A percentile compares a stretch with the other conserved stretches of the same genome.
Evolutionary conservation across 2,329 filamentous ascomycete genomes (phyloP).

Genomic region (Eutypella sp.): DNA sequence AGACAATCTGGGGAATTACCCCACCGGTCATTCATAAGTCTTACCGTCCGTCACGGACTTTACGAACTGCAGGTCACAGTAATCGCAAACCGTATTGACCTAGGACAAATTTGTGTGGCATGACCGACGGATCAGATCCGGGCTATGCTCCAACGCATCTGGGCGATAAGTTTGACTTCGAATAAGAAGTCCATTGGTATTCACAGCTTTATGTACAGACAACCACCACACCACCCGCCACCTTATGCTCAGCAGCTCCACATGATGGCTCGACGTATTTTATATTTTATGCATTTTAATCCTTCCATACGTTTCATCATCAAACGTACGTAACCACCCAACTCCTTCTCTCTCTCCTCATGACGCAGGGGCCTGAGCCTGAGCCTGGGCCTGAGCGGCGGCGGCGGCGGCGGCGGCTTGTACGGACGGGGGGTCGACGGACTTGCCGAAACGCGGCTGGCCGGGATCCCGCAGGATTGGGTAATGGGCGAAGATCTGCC

Average conservation of each 20-base stretch:
- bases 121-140: no score
- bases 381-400: conserved; percentile 20
- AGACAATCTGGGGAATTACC: no score
- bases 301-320: neutral
- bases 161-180: neutral
- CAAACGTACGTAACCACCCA: neutral
- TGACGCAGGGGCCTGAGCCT: conserved; percentile 18
- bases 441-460: conserved; percentile 24
- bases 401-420: no score
- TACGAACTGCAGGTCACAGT: no score
- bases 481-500: conserved; percentile 57
- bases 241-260: neutral
- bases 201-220: conserved; percentile 7
- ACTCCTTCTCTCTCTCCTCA: no score
- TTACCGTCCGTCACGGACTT: no score
- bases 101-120: no score
- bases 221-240: neutral
- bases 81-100: no score
- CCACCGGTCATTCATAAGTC: no score
- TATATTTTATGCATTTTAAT: neutral
- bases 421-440: conserved; percentile 26
- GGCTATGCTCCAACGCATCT: no score
- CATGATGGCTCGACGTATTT: neutral
- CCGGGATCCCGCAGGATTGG: conserved; percentile 32
- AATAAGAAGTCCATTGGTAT: conserved; percentile 2